A percentile compares a stretch with the other conserved stretches of the same genome.
These are phyloP conservation scores for Chalara sp. DNA, from an alignment of 2,329 filamentous ascomycete species.

Conservation along the genomic window DNA sequence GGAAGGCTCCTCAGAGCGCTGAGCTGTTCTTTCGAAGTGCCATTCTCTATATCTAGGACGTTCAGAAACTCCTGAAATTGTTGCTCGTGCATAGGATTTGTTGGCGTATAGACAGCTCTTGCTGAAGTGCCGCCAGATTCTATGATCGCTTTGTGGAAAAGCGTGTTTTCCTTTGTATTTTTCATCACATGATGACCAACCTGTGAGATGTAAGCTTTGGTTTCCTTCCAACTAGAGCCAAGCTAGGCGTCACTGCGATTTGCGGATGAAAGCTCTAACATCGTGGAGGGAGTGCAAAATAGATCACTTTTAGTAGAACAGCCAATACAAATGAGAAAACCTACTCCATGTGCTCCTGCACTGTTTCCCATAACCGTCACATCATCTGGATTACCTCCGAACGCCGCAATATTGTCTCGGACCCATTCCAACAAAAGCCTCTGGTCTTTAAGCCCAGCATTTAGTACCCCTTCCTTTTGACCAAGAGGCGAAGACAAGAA, in stretches of 20 bases:
- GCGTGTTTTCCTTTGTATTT: conserved; percentile 18
- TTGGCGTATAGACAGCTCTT: conserved; percentile 43
- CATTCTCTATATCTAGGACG: conserved; percentile 41
- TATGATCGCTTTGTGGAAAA: conserved; percentile 46
- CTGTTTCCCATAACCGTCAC: conserved; percentile 57
- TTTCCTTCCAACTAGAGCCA: not conserved
- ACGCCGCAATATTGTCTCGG: conserved; percentile 47
- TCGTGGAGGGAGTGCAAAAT: too few species aligned
- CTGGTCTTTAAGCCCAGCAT: conserved; percentile 60
- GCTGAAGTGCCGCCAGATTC: conserved; percentile 52
- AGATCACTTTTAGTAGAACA: too few species aligned
- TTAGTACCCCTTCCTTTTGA: conserved; percentile 48
- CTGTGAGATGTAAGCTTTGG: conserved; percentile 27
- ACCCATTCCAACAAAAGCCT: conserved; percentile 53
- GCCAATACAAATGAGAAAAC: conserved; percentile 7
- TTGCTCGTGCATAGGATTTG: conserved; percentile 48
- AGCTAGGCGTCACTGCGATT: not conserved
- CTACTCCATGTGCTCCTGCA: conserved; percentile 55
- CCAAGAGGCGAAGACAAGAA: conserved; percentile 57
- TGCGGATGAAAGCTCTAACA: not conserved
- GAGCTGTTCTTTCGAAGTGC: conserved; percentile 41
- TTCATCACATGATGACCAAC: conserved; percentile 63
- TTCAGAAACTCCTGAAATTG: conserved; percentile 51
- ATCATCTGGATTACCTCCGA: conserved; percentile 52
- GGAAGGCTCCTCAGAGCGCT: conserved; percentile 40